Evolutionary conservation across 805 yeast genomes (phyloP), one percentile per base, ranked within the genome.

Genomic region (Starmerella sirachaensis): DNA sequence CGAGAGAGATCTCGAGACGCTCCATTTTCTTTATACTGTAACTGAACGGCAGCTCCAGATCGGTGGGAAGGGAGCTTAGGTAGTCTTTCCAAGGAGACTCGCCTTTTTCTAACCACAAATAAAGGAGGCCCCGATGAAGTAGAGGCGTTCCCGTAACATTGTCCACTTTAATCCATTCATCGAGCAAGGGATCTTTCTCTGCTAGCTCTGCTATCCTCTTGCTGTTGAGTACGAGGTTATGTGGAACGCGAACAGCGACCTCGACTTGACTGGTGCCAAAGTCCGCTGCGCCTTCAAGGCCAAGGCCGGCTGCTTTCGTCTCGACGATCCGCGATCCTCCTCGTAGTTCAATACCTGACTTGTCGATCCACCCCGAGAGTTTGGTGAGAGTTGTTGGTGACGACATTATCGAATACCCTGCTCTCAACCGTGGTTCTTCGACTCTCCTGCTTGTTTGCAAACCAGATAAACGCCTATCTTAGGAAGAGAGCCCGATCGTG

Each of bases 31-130:
- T 50, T 13, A 43, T 47, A 18, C 45, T 35, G 54, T 56, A 54
- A 2, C 46, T 37, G 41, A 48, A 54, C 9, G 62, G 62, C 33
- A 54, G 48, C 35, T 49, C 46, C 28, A 57, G 48, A 11, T 43
- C 29, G 5, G 47, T 45, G 1, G 62, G 62, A 19, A 58, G 42
- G n/a, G 41, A 20, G 23, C 38, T 41, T 13, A 56, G 31, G 46
- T 57, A 57, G 37, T 19, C 40, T 5, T 26, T 20, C 52, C 52
- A 49, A 4, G 34, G 26, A n/a, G 29, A n/a, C 10, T 39, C 33
- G 20, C 25, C 26, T 5, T 21, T 23, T 12, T 22, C 19, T 7
- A 45, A 35, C 29, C 50, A 43, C 10, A 47, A 30, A 20, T 45
- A 49, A 2, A 46, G 38, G n/a, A 49, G 34, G 2, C 44, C 45